Conservation (phyloP, 805 yeast species). For the Wickerhamiella hasegawae region DNA sequence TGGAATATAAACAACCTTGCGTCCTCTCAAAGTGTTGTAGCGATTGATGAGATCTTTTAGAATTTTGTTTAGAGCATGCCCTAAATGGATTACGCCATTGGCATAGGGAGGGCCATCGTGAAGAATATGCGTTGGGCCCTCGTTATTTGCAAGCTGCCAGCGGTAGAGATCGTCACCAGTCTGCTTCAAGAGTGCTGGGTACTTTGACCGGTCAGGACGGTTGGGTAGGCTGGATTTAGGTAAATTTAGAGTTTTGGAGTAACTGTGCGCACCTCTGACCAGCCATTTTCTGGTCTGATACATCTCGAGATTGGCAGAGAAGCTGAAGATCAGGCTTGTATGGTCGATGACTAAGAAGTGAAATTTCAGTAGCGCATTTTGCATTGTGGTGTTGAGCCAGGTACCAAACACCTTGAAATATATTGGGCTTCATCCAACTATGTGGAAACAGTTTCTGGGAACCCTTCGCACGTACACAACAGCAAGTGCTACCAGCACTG, state of each 20-base stretch:
- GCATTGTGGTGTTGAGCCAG: too few species aligned
- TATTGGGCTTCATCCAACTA: too few species aligned
- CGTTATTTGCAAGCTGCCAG: conserved; percentile 31
- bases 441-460: too few species aligned
- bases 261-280: conserved; percentile 19
- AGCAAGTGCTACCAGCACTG: too few species aligned
- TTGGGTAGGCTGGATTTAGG: conserved; percentile 59
- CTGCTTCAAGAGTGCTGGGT: conserved; percentile 33
- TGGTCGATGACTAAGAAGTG: too few species aligned
- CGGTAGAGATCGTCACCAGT: conserved; percentile 45
- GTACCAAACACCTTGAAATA: too few species aligned
- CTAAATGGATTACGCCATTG: conserved; percentile 87
- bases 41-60: conserved; percentile 75
- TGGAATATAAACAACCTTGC: conserved; percentile 56
- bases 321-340: too few species aligned
- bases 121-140: conserved; percentile 29
- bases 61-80: conserved; percentile 77
- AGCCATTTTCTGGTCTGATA: too few species aligned
- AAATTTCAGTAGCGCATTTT: too few species aligned
- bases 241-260: conserved; percentile 38
- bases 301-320: too few species aligned
- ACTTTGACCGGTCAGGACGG: conserved; percentile 32
- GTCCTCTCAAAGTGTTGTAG: conserved; percentile 45
- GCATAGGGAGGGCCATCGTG: conserved; percentile 99
- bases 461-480: too few species aligned